phyloP scores from a whole-genome alignment of 805 yeast genomes.

The Ogataea degrootiae region DNA sequence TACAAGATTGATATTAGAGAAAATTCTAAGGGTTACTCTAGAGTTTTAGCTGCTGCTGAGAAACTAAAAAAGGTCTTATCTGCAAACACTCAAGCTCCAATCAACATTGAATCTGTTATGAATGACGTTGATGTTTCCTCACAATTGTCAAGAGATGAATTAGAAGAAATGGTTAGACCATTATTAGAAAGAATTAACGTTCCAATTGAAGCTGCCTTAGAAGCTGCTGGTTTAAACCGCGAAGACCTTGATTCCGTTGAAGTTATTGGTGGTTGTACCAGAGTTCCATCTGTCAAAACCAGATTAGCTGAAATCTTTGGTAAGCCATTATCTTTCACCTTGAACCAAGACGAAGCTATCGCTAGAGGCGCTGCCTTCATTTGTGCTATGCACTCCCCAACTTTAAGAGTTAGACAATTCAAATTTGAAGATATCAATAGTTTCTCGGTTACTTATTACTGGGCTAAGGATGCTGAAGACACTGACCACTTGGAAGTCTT shows the following conservation, averaged over 20 bases:
- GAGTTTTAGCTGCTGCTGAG: conserved; percentile 90
- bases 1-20: conserved; percentile 89
- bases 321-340: conserved; percentile 83
- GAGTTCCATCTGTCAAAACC: conserved; percentile 91
- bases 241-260: conserved; percentile 87
- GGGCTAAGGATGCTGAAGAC: conserved; percentile 94
- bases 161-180: conserved; percentile 86
- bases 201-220: conserved; percentile 80
- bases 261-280: conserved; percentile 96
- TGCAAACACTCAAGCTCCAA: conserved; percentile 92
- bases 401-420: conserved; percentile 97
- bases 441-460: conserved; percentile 86
- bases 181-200: conserved; percentile 66
- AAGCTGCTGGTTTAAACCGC: conserved; percentile 65
- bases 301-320: conserved; percentile 76
- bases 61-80: conserved; percentile 92
- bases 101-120: conserved; percentile 94
- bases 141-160: conserved; percentile 81
- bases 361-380: conserved; percentile 99
- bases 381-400: conserved; percentile 98
- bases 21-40: conserved; percentile 92
- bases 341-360: conserved; percentile 98
- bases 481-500: conserved; percentile 91
- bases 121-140: conserved; percentile 94
- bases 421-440: conserved; percentile 94